Base-by-base conservation (phyloP, 1,139 yeast genomes). In the Saccharomyces hybrid region DNA sequence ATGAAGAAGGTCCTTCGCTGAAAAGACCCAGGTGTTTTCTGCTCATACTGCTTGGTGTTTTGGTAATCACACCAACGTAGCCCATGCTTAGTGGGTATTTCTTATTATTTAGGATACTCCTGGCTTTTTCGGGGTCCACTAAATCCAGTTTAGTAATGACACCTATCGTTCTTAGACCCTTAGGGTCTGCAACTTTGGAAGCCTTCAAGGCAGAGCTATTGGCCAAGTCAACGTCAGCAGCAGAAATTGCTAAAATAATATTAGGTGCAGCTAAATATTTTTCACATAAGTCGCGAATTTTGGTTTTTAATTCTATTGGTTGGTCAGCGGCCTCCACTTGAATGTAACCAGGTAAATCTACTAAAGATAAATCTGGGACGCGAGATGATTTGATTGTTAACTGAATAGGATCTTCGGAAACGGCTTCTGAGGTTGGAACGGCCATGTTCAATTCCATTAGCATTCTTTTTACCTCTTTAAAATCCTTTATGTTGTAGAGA, bases 131-230 rank as follows among this genome's bases (percentile, higher is more conserved):
- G 0, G 97, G 86, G 26, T 83, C 86, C 1, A 95, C 96, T 57
- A 95, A 77, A 71, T 95, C 99, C 71, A 95, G 73, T 68, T 95
- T 95, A 2, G 99, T 93, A 53, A 93, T 83, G 7, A 93, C 98
- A 54, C 99, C 99, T 65, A 93, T 89, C 34, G 99, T 93, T 75
- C 99, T 82, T 19, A 87, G 73, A 53, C 99, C 99, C 73, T 93
- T 98, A 7, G 99, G 99, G 67, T 93, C 99, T 51, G 93, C 98
- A 72, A 93, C 98, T 67, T 98, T 82, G 0, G 99, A 99, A 62
- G 95, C 78, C 71, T 93, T 91, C 68, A 93, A 81, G 54, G 99
- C 99, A 73, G 95, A 99, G 47, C 97, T 88, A 71, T 93, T 93
- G 58, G 99, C 99, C 67, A 95, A 77, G 75, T 95, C 99, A 2